phyloP scores from a whole-genome alignment of 1,284 basidiomycete species.

The Peniophora sp. region DNA sequence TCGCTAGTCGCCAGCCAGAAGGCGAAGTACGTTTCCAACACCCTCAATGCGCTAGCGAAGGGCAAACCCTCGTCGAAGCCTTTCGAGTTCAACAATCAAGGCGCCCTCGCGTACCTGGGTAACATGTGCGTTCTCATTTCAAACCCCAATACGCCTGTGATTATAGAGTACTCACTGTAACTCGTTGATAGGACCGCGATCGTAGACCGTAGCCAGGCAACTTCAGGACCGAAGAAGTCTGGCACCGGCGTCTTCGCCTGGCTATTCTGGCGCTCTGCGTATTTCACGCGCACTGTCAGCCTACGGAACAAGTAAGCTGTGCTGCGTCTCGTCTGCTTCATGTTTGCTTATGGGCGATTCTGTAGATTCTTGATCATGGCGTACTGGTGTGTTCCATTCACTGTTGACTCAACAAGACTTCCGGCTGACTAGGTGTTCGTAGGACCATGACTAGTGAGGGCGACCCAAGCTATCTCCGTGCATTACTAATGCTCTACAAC shows the following conservation, averaged over 20 bases:
- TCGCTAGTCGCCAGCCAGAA: slow-evolving; percentile 71
- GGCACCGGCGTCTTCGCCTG: slow-evolving; percentile 69
- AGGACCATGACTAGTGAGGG: no score
- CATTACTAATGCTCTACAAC: no score
- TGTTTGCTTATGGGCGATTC: no score
- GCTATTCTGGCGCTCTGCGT: slow-evolving; percentile 75
- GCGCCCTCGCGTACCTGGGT: slow-evolving; percentile 78
- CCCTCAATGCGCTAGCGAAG: slow-evolving; percentile 54
- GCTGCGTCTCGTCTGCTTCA: background rate
- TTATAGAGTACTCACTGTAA: background rate
- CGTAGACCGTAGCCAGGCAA: slow-evolving; percentile 53
- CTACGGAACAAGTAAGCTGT: slow-evolving; percentile 59
- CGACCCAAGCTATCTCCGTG: no score
- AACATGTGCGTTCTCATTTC: slow-evolving; percentile 42
- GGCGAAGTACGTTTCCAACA: slow-evolving; percentile 64
- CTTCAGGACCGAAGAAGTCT: slow-evolving; percentile 50
- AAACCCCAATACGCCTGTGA: no score
- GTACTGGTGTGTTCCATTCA: background rate
- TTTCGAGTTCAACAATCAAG: slow-evolving; percentile 67
- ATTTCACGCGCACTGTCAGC: slow-evolving; percentile 74
- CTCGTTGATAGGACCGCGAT: slow-evolving; percentile 57
- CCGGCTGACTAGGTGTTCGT: no score
- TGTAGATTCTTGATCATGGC: background rate
- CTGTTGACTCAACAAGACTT: no score
- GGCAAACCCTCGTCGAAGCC: slow-evolving; percentile 31